Conservation (phyloP, 2,329 filamentous ascomycete genomes). For the Botrytis squamosa region DNA sequence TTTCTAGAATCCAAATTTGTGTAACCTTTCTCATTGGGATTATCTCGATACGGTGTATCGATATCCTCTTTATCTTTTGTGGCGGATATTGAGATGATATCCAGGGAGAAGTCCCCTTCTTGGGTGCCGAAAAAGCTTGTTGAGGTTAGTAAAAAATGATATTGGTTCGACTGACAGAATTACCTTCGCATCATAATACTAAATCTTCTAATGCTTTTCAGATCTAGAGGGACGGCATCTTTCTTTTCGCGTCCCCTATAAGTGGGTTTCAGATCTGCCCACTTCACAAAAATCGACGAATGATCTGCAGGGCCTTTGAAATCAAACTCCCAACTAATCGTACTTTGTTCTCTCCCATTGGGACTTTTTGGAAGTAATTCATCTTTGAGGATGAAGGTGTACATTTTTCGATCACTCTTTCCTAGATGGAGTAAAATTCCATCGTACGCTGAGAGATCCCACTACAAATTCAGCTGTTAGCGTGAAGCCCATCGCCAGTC, state of each 20-base stretch:
- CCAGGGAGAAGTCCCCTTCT: constrained; percentile 63
- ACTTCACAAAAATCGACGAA: constrained; percentile 55
- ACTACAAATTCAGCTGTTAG: constrained; percentile 41
- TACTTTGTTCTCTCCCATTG: constrained; percentile 69
- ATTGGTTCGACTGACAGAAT: constrained; percentile 27
- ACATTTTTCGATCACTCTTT: constrained; percentile 61
- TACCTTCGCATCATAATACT: constrained; percentile 82
- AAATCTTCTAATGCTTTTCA: constrained; percentile 61
- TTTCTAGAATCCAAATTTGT: not conserved
- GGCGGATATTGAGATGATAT: constrained; percentile 55
- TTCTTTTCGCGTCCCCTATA: constrained; percentile 67
- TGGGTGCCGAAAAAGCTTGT: constrained; percentile 73
- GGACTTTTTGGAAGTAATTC: constrained; percentile 55
- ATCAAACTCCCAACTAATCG: constrained; percentile 71
- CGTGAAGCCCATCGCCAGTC: not conserved
- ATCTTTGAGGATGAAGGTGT: constrained; percentile 76
- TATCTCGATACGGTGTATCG: constrained; percentile 27
- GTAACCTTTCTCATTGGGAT: constrained; percentile 21
- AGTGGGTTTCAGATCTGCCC: constrained; percentile 65
- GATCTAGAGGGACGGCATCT: constrained; percentile 59
- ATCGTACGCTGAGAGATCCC: constrained; percentile 63
- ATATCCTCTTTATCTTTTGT: constrained; percentile 30
- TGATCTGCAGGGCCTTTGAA: constrained; percentile 48
- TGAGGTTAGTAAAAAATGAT: constrained; percentile 29
- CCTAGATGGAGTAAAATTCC: constrained; percentile 57